Evolutionary conservation across 441 rosid species (phyloP), one percentile per base, ranked within the genome.

Genomic region (Bocquillonia castaneifolia): DNA sequence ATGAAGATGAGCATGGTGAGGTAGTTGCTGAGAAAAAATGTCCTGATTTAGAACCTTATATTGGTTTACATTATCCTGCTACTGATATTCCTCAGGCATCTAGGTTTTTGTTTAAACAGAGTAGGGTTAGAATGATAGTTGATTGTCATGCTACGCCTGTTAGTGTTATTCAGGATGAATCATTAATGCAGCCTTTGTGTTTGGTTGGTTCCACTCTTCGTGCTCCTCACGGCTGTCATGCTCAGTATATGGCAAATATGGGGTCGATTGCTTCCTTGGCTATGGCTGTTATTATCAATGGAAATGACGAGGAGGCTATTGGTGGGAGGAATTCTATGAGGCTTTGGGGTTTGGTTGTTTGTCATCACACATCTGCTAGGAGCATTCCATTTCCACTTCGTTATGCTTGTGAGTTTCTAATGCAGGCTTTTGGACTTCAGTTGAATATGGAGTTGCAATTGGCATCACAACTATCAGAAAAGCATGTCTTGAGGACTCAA

Each of bases 321-420:
- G 89, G 89, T 34, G 90, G 92, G 48, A 81, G 92, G 80, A 89
- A 73, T 70, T 65, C 80, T 0, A 93, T 77, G 79, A 84, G 88
- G 85, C 92, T 93, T 44, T 93, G 99, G 99, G 99, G 99, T 71
- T 81, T 93, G 72, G 96, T 93, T 42, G 99, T 93, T 77, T 93
- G 99, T 60, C 99, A 93, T 72, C 99, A 93, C 81, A 89, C 99
- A 10, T 89, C 96, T 7, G 79, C 97, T 51, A 83, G 96, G 71
- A 84, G 89, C 74, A 89, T 93, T 55, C 92, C 96, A 0, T 93
- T 93, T 72, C 97, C 96, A 22, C 81, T 91, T 20, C 89, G 99
- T 69, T 91, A 93, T 66, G 99, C 96, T 22, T 93, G 97, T 66
- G 99, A 91, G 84, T 93, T 93, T 76, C 74, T 93, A 18, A 93